A percentile compares a stretch with the other conserved stretches of the same genome.
These are phyloP conservation scores for Aspergillus piperis DNA, from an alignment of 2,329 filamentous ascomycete genomes.

Conservation along the genomic window DNA sequence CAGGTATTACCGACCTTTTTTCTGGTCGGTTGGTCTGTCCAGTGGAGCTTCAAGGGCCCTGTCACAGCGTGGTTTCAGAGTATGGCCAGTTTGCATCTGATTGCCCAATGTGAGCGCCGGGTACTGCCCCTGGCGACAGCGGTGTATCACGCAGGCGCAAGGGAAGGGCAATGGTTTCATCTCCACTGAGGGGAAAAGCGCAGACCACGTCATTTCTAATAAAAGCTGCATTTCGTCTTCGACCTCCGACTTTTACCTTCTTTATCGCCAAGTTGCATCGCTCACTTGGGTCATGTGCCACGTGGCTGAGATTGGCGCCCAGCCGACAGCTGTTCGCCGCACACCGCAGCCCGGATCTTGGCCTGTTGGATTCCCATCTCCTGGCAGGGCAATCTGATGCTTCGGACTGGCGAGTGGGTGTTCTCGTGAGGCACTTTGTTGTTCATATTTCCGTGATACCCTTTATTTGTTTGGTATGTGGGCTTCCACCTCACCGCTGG, in stretches of 20 bases:
- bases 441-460: constrained; percentile 14
- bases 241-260: background rate
- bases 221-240: background rate
- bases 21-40: background rate
- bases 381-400: background rate
- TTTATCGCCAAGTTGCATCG: constrained; percentile 15
- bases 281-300: constrained; percentile 14
- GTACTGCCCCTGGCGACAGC: background rate
- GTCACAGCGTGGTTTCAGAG: constrained; percentile 20
- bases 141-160: constrained; percentile 3
- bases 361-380: background rate
- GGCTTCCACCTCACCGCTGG: constrained; percentile 12
- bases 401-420: background rate
- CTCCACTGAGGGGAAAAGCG: background rate
- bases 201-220: constrained; percentile 7
- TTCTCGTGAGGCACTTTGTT: constrained; percentile 10
- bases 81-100: constrained; percentile 10
- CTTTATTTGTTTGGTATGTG: constrained; percentile 14
- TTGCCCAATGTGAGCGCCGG: background rate
- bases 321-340: constrained; percentile 11
- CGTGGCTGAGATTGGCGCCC: constrained; percentile 17
- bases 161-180: constrained; percentile 7
- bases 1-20: background rate
- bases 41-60: constrained; percentile 3
- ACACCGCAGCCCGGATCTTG: constrained; percentile 9